Evolutionary conservation across 192 early-diverging fungal species (phyloP), one percentile per base, ranked within the genome.

Genomic region (Ramicandelaber brevisporus): DNA sequence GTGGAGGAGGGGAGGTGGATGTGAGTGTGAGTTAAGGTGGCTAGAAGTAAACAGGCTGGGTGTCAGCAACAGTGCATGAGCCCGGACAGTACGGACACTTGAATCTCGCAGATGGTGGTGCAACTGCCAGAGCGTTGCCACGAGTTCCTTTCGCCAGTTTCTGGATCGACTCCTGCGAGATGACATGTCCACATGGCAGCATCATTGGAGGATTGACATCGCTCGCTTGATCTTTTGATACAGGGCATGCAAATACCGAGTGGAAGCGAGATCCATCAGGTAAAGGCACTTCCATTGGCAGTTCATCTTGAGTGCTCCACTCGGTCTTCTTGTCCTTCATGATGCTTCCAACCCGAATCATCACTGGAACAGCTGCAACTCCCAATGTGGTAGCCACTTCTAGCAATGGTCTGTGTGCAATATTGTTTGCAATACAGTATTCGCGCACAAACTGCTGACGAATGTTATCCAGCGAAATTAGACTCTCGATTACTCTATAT

Each of bases 71-170:
- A n/a, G 61, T 71, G 10, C 73, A 70, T 51, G 90, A 77, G 10
- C 53, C 52, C 5, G 93, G 93, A 37, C 93, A 99, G 50, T 99
- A 99, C 8, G 89, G 89, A 41, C 93, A 99, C 43, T 99, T 99
- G 57, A 96, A 86, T 21, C 80, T 41, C 20, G 46, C 45, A 12
- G 37, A 46, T 6, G 45, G 29, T 17, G 1, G 19, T 13, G 27
- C 32, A 5, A 23, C 25, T 13, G 1, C 46, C 6, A 38, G 35
- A 3, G 33, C 38, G 26, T 40, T 59, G 5, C 61, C 63, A 37
- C 61, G 45, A 24, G 50, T 55, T 9, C 72, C 74, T 36, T 78
- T 73, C 19, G 76, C 61, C 12, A 98, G 63, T 36, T 79, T 65
- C 5, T 59, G 54, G 32, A 98, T 52, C 46, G 76, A 80, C 40